Evolutionary conservation across 2,329 filamentous ascomycete genomes (phyloP), one percentile per base, ranked within the genome.

Genomic region (Amauroascus niger): DNA sequence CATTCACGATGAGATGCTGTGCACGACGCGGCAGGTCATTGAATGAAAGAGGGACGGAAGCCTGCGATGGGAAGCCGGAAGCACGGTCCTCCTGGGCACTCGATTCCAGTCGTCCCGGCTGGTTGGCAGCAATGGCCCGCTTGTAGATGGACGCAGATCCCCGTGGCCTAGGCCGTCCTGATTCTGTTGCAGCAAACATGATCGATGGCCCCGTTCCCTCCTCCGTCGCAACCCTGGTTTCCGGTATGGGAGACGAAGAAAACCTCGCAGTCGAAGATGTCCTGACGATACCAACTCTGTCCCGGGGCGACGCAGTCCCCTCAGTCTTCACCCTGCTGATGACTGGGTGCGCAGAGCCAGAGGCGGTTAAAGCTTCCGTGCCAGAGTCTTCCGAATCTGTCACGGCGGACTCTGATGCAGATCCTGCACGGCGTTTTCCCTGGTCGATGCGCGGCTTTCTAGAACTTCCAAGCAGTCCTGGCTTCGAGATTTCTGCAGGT

Each of bases 1-100:
- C 88, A 65, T 95, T 95, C 14, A 95, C 71, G 26, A 95, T 90
- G 33, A 94, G 71, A 67, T 95, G 87, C 66, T 94, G 88, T 1
- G 88, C 88, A 14, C 87, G 81, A 62, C 85, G 87, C 0, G 88
- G 88, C 3, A 95, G 73, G 63, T 94, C 87, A 62, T 95, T 94
- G 74, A 95, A 95, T 1, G 83, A 88, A 1, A 94, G 73, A 0
- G 87, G 79, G 2, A 88, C 69, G 2, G 80, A 76, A 50, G 83
- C 81, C 20, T 79, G 79, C 2, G 79, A 78, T 0, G 77, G 76
- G 58, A 72, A 79, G 7, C 76, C 76, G 1, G 69, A 68, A 24
- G 73, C 70, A 9, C 40, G 54, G 18, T 24, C 33, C 4, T 48
- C 37, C n/a, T 2, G 5, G 6, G 24, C 44, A 2, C 43, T 18